phyloP scores from a whole-genome alignment of 805 yeast genomes.

The Candida suzukii region DNA sequence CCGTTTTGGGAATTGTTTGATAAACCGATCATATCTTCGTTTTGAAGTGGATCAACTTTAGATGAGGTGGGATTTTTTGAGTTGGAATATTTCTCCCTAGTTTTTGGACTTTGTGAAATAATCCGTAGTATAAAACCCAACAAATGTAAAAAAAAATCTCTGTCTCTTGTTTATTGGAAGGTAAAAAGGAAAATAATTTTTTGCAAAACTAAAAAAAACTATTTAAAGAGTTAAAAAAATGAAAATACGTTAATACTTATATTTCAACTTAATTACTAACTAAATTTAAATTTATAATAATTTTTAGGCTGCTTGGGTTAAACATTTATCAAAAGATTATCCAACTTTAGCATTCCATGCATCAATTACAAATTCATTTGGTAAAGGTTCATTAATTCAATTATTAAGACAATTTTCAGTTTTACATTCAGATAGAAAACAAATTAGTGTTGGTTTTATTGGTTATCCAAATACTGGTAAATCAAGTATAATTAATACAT shows the following conservation, averaged over 20 bases:
- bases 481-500: slow-evolving; percentile 89
- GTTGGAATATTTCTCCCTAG: slow-evolving; percentile 54
- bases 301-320: slow-evolving; percentile 98
- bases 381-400: slow-evolving; percentile 94
- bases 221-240: neutral
- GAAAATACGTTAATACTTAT: neutral
- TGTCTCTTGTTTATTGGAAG: neutral
- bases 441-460: slow-evolving; percentile 93
- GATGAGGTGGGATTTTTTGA: slow-evolving; percentile 59
- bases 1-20: slow-evolving; percentile 39
- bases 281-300: too few relatives aligned
- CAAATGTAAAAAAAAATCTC: slow-evolving; percentile 28
- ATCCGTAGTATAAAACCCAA: slow-evolving; percentile 90
- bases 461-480: slow-evolving; percentile 99
- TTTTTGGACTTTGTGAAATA: slow-evolving; percentile 27
- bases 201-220: too few relatives aligned
- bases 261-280: neutral
- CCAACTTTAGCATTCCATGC: slow-evolving; percentile 99
- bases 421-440: slow-evolving; percentile 87
- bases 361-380: slow-evolving; percentile 93
- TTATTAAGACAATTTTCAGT: slow-evolving; percentile 87
- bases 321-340: slow-evolving; percentile 80
- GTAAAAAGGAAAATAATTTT: neutral
- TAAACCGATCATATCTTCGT: slow-evolving; percentile 23
- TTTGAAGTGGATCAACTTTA: slow-evolving; percentile 34